phyloP scores from a whole-genome alignment of 108 stramenopile species.

The Skeletonema grethae region DNA sequence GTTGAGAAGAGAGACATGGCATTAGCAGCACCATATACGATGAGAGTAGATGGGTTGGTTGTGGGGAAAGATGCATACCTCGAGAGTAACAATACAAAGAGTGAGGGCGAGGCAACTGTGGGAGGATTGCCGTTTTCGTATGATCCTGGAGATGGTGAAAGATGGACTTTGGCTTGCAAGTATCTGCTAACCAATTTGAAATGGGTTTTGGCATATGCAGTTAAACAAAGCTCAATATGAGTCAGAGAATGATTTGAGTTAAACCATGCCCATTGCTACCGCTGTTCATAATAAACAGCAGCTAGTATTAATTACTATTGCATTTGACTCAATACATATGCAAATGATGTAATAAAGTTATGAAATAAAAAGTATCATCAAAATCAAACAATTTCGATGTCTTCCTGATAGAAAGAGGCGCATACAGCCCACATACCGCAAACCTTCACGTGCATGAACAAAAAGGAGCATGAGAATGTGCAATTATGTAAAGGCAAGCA shows the following conservation, averaged over 20 bases:
- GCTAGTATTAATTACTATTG: background rate
- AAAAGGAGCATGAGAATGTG: background rate
- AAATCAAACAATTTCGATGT: background rate
- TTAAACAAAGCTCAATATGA: conserved; percentile 35
- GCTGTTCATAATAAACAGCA: background rate
- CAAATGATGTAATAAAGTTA: background rate
- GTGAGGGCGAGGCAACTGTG: conserved; percentile 41
- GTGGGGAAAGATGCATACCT: conserved; percentile 29
- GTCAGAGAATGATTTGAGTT: background rate
- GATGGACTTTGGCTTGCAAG: conserved; percentile 81
- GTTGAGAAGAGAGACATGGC: conserved; percentile 68
- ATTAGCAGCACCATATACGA: conserved; percentile 65
- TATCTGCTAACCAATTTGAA: conserved; percentile 84
- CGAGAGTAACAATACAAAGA: conserved; percentile 12
- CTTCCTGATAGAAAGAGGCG: background rate
- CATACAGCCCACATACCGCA: background rate
- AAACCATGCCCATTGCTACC: background rate
- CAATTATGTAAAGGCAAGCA: background rate
- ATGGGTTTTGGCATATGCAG: conserved; percentile 59
- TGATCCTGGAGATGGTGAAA: conserved; percentile 53
- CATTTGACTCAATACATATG: background rate
- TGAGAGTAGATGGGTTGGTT: conserved; percentile 45
- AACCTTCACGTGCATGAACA: background rate
- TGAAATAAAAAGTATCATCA: background rate
- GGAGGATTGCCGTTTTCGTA: conserved; percentile 63